Evolutionary conservation across 1,139 yeast species (phyloP), one percentile per base, ranked within the genome.

Genomic region (Yamadazyma conglobata): DNA sequence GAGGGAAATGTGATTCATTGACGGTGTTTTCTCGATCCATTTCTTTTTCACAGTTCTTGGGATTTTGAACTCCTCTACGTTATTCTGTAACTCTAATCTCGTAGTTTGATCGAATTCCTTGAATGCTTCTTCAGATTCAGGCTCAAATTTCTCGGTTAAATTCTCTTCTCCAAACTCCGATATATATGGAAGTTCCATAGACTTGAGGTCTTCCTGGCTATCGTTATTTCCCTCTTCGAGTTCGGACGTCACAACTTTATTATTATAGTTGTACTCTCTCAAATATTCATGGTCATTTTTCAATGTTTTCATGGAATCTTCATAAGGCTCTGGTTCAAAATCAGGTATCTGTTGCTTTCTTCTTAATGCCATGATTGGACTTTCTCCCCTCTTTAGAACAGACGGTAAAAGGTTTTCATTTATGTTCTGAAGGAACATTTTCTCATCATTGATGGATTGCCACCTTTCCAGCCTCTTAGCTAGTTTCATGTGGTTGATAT

Each of bases 361-460:
- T 37, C 52, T 56, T 6, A 50, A 36, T 22, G 49, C 51, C 46
- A 58, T 40, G 6, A 60, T 60, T 0, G 58, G 61, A 28, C 64
- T 58, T 35, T 57, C 62, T 1, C 66, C 59, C 15, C 46, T 50
- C 37, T 52, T 58, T 19, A 64, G 44, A 1, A 64, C 67, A 1
- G 69, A 48, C 6, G 70, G 71, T 19, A 64, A 43, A 22, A 64
- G 47, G 7, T 48, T 46, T 36, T 62, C 62, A 37, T 55, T 55
- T 10, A 64, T 55, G 17, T 54, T 53, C 10, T 53, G 45, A n/a
- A 64, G 36, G 25, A 60, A 61, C 2, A 40, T 40, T 33, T 50
- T 55, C 32, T 64, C 70, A 32, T 57, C 56, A 30, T 60, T 43
- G 4, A 62, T 53, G 2, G 64, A 58, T 31, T 56, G 50, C 57